A percentile compares a stretch with the other conserved stretches of the same genome.
Evolutionary conservation across 345 rosid species (phyloP).

Genomic region (Cardiospermum halicacabum): DNA sequence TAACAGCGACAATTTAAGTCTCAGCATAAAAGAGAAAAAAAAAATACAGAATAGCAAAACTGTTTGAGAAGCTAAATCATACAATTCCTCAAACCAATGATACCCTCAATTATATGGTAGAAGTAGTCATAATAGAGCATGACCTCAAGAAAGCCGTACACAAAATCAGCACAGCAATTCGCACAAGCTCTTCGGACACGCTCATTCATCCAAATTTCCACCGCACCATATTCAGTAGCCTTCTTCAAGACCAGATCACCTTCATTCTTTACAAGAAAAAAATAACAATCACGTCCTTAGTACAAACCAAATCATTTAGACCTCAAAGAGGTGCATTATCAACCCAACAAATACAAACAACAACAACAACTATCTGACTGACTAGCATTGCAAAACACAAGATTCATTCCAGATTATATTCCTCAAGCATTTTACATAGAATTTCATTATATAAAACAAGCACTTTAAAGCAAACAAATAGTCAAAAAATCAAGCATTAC

Average conservation of each 20-base stretch:
- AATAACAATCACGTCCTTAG: not conserved
- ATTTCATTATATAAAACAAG: no score
- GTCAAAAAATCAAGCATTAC: slow-evolving; percentile 8
- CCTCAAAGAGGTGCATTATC: not conserved
- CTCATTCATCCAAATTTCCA: slow-evolving; percentile 98
- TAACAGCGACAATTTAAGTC: slow-evolving; percentile 14
- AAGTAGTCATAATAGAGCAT: slow-evolving; percentile 28
- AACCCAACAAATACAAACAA: not conserved
- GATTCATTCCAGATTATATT: no score
- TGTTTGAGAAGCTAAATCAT: not conserved
- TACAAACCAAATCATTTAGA: not conserved
- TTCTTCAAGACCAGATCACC: slow-evolving; percentile 89
- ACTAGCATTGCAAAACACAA: no score
- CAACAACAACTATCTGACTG: no score
- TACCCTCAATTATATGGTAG: slow-evolving; percentile 30
- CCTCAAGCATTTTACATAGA: no score
- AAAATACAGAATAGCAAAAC: not conserved
- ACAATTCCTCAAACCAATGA: slow-evolving; percentile 19
- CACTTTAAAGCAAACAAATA: not conserved
- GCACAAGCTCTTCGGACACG: slow-evolving; percentile 96
- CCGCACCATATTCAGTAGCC: slow-evolving; percentile 96
- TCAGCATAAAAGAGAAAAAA: slow-evolving; percentile 5
- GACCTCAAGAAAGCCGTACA: slow-evolving; percentile 91
- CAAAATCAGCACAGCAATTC: slow-evolving; percentile 85
- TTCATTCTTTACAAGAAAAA: slow-evolving; percentile 39